phyloP scores from a whole-genome alignment of 192 early-diverging fungal genomes.

The Umbelopsis sp. region DNA sequence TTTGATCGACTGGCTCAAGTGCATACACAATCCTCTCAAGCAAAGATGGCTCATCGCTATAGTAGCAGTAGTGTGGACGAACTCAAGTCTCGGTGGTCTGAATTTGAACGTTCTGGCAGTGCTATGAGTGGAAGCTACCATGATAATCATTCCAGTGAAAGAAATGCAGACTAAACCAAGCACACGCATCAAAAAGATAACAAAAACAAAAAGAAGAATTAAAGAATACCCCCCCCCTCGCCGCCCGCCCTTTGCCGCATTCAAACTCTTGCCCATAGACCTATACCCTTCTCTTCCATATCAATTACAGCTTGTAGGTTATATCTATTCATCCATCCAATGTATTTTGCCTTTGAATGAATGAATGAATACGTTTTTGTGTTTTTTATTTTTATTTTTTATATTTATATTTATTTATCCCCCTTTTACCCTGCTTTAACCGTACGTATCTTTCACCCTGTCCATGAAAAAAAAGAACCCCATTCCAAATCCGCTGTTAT shows the following conservation, averaged over 20 bases:
- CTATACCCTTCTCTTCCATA: not conserved
- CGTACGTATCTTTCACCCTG: no score
- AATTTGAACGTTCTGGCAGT: constrained; percentile 19
- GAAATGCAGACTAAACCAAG: no score
- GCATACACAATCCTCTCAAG: constrained; percentile 34
- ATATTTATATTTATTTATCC: no score
- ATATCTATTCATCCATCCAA: no score
- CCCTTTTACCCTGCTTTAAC: no score
- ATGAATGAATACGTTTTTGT: no score
- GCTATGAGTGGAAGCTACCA: constrained; percentile 21
- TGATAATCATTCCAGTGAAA: not conserved
- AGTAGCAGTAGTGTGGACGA: constrained; percentile 41
- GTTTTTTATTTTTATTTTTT: no score
- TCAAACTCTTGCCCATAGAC: not conserved
- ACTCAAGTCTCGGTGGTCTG: constrained; percentile 26
- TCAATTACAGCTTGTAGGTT: not conserved
- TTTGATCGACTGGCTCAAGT: constrained; percentile 40
- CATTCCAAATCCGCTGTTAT: no score
- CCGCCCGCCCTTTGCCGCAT: no score
- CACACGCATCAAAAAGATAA: no score
- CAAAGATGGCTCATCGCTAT: constrained; percentile 35
- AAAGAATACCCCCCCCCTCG: not conserved
- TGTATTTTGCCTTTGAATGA: no score
- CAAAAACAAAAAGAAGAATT: not conserved
- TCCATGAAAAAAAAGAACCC: no score